Evolutionary conservation across 805 yeast species (phyloP), one percentile per base, ranked within the genome.

Genomic region (Saturnispora halmiae): DNA sequence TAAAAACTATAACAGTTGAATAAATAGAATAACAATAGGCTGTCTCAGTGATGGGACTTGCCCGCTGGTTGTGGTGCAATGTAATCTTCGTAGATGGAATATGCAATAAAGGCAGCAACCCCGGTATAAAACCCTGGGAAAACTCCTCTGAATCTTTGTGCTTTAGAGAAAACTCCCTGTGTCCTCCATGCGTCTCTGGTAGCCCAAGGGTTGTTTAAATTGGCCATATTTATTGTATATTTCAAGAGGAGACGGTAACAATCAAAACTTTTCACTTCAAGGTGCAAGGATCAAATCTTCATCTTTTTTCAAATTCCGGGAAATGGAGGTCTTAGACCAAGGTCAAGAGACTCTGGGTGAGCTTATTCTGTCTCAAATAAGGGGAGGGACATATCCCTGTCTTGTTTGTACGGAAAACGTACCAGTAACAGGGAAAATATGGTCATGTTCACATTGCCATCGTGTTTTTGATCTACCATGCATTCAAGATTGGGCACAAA

Each of bases 381-480:
- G 9, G 14, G 26, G 20, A 2, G 32, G 30, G n/a, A 68, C 71
- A 1, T 88, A 90, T 54, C 70, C 75, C 1, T 90, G 98, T 61
- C 67, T 90, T 57, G 85, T 90, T 10, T 90, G 98, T 60, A 83
- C 95, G 0, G 79, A 82, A 28, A 90, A 85, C 47, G 70, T 90
- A 45, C 84, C 78, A 38, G 67, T 73, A 4, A 61, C 66, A 10
- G 77, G 87, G 18, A 63, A 68, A 34, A 67, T 87, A 40, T 92
- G 95, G 92, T 72, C 86, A 6, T 90, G 98, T 57, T 58, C 61
- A 6, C 64, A 68, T 21, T 90, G 98, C 56, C 81, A 64, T 54
- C 66, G 96, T 44, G 94, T 82, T 1, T 90, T 85, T 55, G 96
- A 90, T 56, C 65, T 86, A 34, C 78, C 76, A 11, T 90, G 98